phyloP scores from a whole-genome alignment of 192 early-diverging fungal species.

The Funneliformis mosseae region DNA sequence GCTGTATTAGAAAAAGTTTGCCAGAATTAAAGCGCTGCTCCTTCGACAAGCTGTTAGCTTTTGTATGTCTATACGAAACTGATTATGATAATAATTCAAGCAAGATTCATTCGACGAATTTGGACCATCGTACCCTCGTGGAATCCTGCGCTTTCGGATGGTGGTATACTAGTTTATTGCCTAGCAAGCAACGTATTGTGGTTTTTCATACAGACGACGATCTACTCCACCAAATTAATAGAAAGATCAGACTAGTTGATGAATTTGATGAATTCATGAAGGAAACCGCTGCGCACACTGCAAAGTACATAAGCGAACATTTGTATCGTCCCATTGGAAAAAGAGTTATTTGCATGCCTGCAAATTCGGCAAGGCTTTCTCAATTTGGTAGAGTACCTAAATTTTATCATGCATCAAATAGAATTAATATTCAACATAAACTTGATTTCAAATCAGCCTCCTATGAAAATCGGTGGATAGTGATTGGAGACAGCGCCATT shows the following conservation, averaged over 20 bases:
- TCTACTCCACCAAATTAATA: neutral
- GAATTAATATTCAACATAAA: neutral
- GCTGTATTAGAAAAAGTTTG: conserved; percentile 24
- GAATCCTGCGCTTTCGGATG: conserved; percentile 28
- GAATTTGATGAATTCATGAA: conserved; percentile 22
- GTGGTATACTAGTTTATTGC: conserved; percentile 20
- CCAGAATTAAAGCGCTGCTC: conserved; percentile 1
- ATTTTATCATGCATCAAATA: neutral
- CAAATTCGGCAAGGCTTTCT: conserved; percentile 28
- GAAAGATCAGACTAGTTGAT: conserved; percentile 22
- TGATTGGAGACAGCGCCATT: conserved; percentile 23
- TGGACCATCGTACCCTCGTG: conserved; percentile 4
- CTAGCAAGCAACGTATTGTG: conserved; percentile 29
- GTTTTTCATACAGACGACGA: conserved; percentile 29
- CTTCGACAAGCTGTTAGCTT: conserved; percentile 22
- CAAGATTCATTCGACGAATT: neutral
- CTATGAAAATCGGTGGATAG: conserved; percentile 25
- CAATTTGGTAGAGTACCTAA: conserved; percentile 21
- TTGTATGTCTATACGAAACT: conserved; percentile 24
- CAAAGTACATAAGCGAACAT: neutral
- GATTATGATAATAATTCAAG: conserved; percentile 3
- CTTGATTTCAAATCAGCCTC: neutral
- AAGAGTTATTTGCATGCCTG: conserved; percentile 28
- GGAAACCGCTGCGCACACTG: neutral
- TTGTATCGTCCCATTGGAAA: conserved; percentile 1